Evolutionary conservation across 495 filamentous ascomycete species (phyloP), one percentile per base, ranked within the genome.

Genomic region (Umbilicaria muhlenbergii): DNA sequence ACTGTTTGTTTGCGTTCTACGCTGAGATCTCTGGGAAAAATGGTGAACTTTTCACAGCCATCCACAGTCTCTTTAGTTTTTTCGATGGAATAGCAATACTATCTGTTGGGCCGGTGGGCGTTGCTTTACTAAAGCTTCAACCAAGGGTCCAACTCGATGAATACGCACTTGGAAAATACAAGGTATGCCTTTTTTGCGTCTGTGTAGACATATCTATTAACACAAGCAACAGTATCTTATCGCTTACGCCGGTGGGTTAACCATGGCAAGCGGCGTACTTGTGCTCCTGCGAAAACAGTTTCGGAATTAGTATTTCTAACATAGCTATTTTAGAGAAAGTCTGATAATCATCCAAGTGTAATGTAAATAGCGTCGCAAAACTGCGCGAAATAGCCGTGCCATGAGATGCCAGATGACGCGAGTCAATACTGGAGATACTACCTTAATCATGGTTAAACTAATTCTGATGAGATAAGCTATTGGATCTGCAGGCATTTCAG

Each of bases 51-150:
- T 49, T 49, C 18, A 45, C 46, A 12, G 33, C 42, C 2, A 45
- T 49, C 12, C 46, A 49, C 19, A 49, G 46, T 21, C 19, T 49
- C 3, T 49, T 49, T 15, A 45, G 42, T 36, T 45, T 49, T 36
- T 45, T 49, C 34, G 17, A 32, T n/a, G 46, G 46, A 17, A 16
- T 46, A 13, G 36, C 46, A 12, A 40, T 49, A 18, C 19, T 49
- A 10, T 49, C 46, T 11, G 36, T 49, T n/a, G 46, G 46, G 11
- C 46, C 46, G 15, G 41, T 45, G 1, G 46, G 46, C 11, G 37
- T 38, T 11, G 35, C 36, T 1, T 36, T 49, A 16, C 35, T 49
- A 21, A 43, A 43, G 21, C 21, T 45, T 18, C 38, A 24, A 5
- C 28, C 42, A 15, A 19, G 38, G 5, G 43, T 49, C 6, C 12